Base-by-base conservation (phyloP, 306 rosid species). In the Cucurbita maxima region DNA sequence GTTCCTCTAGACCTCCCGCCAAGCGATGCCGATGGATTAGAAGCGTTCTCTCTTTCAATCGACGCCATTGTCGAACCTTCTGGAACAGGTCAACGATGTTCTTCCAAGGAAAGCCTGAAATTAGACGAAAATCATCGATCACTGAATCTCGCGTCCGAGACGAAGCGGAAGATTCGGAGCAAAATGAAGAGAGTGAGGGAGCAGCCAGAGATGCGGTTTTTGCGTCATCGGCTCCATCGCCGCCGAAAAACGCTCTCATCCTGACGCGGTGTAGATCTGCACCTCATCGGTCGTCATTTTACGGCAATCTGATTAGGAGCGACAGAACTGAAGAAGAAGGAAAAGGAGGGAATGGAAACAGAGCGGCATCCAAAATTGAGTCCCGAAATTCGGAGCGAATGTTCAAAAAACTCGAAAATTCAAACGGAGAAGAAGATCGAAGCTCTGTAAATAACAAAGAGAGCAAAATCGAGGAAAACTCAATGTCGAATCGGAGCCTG, bases 241-340 rank as follows among this genome's bases (percentile, higher is more conserved):
- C 96, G 0, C 96, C 96, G 9, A 88, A 82, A 67, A 87, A 92
- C 53, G 96, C 93, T 52, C 82, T 90, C 57, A 68, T 90, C 16
- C 75, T 92, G 5, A 90, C 89, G 12, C 82, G 98, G 12, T 88
- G 98, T 55, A 88, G 92, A 84, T 90, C 96, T 25, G 88, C 96
- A 30, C 96, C 98, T 7, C 81, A 87, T 67, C 83, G 96, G 76
- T 85, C 99, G 52, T 89, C 95, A 0, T 89, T 90, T 38, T 63
- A 89, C 19, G 88, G 88, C 0, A 51, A 79, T 45, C 82, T 92
- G 2, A 22, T 56, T 0, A 74, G 74, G 41, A 72, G 25, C 8
- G 84, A 83, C 76, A 84, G 80, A 45, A 63, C 81, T 53, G 88
- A 73, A 67, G 82, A 77, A 30, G 88, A 73, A 67, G 82, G 76